Conservation (phyloP, 2,329 filamentous ascomycete genomes). For the Xylariaceae sp. region DNA sequence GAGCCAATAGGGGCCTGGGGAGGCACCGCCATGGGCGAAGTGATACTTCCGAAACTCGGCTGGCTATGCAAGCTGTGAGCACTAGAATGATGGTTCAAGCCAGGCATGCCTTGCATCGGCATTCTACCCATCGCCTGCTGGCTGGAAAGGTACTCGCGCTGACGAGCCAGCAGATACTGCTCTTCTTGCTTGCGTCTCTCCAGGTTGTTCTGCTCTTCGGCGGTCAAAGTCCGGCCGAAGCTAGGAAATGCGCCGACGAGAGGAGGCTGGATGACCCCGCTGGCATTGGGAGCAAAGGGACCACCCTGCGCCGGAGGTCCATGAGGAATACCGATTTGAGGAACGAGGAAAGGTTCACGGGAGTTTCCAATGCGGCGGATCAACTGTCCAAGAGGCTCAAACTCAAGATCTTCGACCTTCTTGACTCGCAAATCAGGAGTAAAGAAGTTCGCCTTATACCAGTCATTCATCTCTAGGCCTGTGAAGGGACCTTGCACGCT, state of each 20-base stretch:
- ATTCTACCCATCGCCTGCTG: slow-evolving; percentile 76
- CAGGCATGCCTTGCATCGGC: slow-evolving; percentile 52
- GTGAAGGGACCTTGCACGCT: slow-evolving; percentile 92
- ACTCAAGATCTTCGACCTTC: slow-evolving; percentile 88
- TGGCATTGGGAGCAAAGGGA: slow-evolving; percentile 44
- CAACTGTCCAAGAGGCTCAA: slow-evolving; percentile 89
- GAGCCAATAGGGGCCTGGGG: slow-evolving; percentile 51
- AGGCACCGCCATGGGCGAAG: slow-evolving; percentile 67
- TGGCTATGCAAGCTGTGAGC: slow-evolving; percentile 95
- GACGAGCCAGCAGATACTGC: slow-evolving; percentile 91
- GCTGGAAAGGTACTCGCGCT: slow-evolving; percentile 86
- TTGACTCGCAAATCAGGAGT: slow-evolving; percentile 91
- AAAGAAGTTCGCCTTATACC: slow-evolving; percentile 99
- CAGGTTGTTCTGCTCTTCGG: slow-evolving; percentile 95
- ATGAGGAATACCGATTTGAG: slow-evolving; percentile 92
- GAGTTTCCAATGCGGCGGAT: slow-evolving; percentile 96
- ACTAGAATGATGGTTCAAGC: slow-evolving; percentile 87
- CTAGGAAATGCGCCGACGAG: slow-evolving; percentile 92
- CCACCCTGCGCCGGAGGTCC: slow-evolving; percentile 59
- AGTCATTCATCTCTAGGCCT: slow-evolving; percentile 97
- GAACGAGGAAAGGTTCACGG: slow-evolving; percentile 92
- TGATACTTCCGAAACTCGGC: slow-evolving; percentile 91
- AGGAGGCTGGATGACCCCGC: slow-evolving; percentile 70
- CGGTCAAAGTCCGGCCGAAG: slow-evolving; percentile 92
- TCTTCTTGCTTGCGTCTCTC: slow-evolving; percentile 97